These are phyloP conservation scores for Aspergillus sclerotioniger DNA, from an alignment of 495 filamentous ascomycete species.

Conservation along the genomic window DNA sequence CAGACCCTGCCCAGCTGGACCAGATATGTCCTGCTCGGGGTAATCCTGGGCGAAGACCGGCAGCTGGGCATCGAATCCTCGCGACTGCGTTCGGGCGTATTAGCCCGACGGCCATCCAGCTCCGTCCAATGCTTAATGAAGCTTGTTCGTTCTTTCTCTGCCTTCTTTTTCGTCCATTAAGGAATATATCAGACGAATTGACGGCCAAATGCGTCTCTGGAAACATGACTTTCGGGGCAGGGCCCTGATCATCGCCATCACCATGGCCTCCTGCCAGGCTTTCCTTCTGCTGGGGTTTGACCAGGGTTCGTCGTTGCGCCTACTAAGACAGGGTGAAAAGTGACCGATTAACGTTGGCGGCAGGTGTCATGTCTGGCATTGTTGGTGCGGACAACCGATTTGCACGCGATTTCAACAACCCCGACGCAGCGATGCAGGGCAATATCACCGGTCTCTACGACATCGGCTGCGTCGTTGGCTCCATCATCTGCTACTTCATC, in stretches of 20 bases:
- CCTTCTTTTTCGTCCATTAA: neutral
- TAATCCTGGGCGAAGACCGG: neutral
- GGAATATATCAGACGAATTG: neutral
- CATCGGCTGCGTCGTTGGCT: conserved; percentile 46
- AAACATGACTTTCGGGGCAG: conserved; percentile 25
- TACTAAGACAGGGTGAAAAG: neutral
- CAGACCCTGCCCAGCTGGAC: neutral
- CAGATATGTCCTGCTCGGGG: neutral
- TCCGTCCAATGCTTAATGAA: neutral
- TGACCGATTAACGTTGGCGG: neutral
- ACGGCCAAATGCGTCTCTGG: conserved; percentile 24
- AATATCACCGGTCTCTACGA: conserved; percentile 47
- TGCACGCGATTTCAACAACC: conserved; percentile 37
- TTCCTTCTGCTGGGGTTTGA: conserved; percentile 40
- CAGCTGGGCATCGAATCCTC: neutral
- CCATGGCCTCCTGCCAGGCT: conserved; percentile 33
- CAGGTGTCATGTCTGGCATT: conserved; percentile 37
- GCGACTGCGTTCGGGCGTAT: neutral
- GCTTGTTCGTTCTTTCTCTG: neutral
- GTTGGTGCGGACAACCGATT: conserved; percentile 40
- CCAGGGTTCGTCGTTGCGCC: conserved; percentile 19
- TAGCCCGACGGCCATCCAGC: conserved; percentile 2
- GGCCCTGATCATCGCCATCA: conserved; percentile 22
- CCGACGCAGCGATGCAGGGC: conserved; percentile 39
- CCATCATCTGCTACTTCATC: conserved; percentile 39